These are phyloP conservation scores for Naegleria lovaniensis DNA, from an alignment of 208 protist genomes.

Conservation along the genomic window DNA sequence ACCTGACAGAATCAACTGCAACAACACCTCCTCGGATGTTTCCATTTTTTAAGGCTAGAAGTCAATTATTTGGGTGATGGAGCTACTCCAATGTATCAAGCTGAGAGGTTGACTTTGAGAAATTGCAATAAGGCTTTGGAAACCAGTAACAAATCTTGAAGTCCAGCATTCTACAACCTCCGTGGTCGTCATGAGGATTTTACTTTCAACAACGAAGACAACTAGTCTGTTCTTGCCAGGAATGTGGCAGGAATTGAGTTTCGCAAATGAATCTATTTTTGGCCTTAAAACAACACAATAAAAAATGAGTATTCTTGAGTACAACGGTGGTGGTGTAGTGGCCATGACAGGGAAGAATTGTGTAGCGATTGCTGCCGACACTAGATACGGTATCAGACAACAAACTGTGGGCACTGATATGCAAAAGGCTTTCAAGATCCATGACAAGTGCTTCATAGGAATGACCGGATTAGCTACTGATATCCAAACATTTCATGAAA, in stretches of 20 bases:
- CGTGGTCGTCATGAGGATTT: no score
- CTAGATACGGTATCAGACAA: conserved; percentile 85
- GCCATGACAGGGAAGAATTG: conserved; percentile 97
- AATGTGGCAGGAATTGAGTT: not conserved
- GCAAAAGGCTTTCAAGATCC: conserved; percentile 88
- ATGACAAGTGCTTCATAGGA: conserved; percentile 84
- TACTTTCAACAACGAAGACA: no score
- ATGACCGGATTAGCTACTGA: conserved; percentile 92
- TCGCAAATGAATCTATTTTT: not conserved
- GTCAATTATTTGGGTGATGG: no score
- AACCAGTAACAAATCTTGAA: no score
- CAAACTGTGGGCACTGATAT: conserved; percentile 91
- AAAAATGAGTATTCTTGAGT: conserved; percentile 41
- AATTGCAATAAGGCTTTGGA: no score
- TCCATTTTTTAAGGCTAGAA: no score
- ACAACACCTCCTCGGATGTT: no score
- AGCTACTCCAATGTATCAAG: no score
- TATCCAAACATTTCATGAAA: conserved; percentile 83
- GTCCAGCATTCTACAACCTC: no score
- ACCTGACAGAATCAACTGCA: no score
- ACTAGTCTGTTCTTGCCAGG: no score
- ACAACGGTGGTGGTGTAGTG: conserved; percentile 92
- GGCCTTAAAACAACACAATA: not conserved
- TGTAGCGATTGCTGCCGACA: conserved; percentile 94
- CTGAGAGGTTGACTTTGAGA: no score